These are phyloP conservation scores for Tylopilus intermedius DNA, from an alignment of 768 basidiomycete genomes.

Conservation along the genomic window DNA sequence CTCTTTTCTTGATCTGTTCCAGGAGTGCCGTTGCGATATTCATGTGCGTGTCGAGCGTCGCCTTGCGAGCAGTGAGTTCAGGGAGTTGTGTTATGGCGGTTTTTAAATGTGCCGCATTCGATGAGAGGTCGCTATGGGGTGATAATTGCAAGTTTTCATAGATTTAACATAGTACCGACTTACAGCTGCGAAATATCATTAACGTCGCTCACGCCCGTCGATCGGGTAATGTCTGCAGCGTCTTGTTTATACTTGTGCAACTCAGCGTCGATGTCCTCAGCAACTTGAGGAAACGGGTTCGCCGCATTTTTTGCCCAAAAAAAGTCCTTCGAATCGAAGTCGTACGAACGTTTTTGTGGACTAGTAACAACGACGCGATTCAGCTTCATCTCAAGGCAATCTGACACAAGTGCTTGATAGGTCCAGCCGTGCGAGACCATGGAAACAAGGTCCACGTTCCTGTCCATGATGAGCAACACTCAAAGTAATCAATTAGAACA, in stretches of 20 bases:
- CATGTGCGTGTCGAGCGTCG: conserved; percentile 97
- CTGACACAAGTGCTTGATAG: conserved; percentile 95
- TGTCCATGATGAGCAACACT: conserved; percentile 92
- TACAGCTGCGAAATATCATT: conserved; percentile 93
- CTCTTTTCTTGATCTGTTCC: conserved; percentile 92
- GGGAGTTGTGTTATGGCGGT: conserved; percentile 96
- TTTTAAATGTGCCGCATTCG: conserved; percentile 92
- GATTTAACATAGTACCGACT: conserved; percentile 26
- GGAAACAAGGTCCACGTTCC: conserved; percentile 91
- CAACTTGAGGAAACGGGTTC: conserved; percentile 96
- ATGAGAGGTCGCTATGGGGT: conserved; percentile 64
- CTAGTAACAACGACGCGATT: conserved; percentile 86
- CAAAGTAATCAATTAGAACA: conserved; percentile 8
- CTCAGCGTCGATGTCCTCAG: conserved; percentile 93
- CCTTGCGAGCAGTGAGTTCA: conserved; percentile 93
- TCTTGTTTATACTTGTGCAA: conserved; percentile 92
- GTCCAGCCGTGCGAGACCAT: conserved; percentile 98
- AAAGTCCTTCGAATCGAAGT: conserved; percentile 97
- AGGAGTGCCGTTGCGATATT: conserved; percentile 95
- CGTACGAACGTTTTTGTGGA: conserved; percentile 78
- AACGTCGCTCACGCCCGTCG: conserved; percentile 93
- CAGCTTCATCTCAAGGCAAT: conserved; percentile 94
- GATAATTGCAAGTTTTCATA: conserved; percentile 5
- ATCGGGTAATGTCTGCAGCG: conserved; percentile 93
- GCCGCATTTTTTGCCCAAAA: conserved; percentile 98